A percentile compares a stretch with the other conserved stretches of the same genome.
Conservation (phyloP, 106 monocot genomes). For the Cymbidium sinense region DNA sequence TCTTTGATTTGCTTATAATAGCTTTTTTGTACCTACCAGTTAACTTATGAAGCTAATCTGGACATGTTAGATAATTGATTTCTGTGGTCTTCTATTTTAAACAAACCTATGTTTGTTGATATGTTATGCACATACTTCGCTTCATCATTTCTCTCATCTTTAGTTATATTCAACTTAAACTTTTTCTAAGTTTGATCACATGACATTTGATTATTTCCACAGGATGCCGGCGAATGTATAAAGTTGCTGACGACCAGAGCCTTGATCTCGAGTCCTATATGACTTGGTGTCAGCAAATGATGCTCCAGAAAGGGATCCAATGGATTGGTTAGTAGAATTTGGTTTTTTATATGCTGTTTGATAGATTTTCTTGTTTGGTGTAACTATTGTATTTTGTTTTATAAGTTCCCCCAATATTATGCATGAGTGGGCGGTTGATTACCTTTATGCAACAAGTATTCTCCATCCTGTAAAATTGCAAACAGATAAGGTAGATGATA, state of each 20-base stretch:
- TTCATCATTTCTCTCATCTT: not conserved
- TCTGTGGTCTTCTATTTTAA: not conserved
- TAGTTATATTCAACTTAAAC: not conserved
- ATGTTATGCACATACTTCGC: not conserved
- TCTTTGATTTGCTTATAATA: not conserved
- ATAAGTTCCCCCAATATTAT: not conserved
- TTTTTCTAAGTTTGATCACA: not conserved
- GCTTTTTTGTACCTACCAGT: not conserved
- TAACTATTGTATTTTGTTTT: not conserved
- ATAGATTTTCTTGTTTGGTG: not conserved
- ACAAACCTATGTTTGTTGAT: not conserved
- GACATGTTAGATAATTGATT: not conserved
- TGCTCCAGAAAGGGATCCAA: conserved; percentile 90
- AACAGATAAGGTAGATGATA: not conserved
- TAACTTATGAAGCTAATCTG: not conserved
- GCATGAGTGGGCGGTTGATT: not conserved
- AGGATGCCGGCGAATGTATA: conserved; percentile 91
- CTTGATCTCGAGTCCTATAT: conserved; percentile 59
- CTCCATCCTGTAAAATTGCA: not conserved
- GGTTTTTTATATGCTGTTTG: conserved; percentile 3
- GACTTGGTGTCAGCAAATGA: conserved; percentile 87
- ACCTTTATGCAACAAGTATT: not conserved
- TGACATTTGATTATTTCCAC: conserved; percentile 8
- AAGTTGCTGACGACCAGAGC: conserved; percentile 33
- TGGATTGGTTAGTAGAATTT: conserved; percentile 52